Evolutionary conservation across 805 yeast species (phyloP), one percentile per base, ranked within the genome.

Genomic region (Monosporozyma yasuniensis): DNA sequence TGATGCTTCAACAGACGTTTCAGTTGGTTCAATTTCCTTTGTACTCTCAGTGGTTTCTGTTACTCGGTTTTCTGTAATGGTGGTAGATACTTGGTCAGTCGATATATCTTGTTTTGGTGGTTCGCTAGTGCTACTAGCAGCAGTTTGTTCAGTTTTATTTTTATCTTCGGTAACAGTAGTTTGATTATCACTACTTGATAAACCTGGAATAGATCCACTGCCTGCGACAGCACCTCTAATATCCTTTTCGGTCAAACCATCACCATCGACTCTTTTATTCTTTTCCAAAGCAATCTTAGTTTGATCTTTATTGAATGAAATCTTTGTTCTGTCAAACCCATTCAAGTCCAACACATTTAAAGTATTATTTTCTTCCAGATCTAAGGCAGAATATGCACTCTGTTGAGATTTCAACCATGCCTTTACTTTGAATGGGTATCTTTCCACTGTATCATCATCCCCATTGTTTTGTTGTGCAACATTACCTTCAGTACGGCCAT

Each of bases 191-290:
- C 18, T 25, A n/a, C 48, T 64, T 0, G 72, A 63, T 18, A 75
- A 65, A 3, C 79, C 78, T 2, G 77, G 74, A 53, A 73, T 72
- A 1, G 77, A 65, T 46, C 70, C 77, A 22, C 67, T 67, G 19
- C 63, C 65, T 8, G 77, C 78, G 5, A 76, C 80, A 5, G 82
- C 81, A 11, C 79, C 82, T 58, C 80, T 69, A 41, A 76, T 76
- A 50, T 76, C 80, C 27, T 69, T 74, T 38, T 71, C 75, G 3
- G 73, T 68, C 19, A 76, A 61, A 7, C 64, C 71, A 35, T 58
- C 63, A 22, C 52, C 50, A 19, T 38, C 34, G 1, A n/a, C 38
- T 19, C 44, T 42, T 10, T 32, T 16, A 19, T 37, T 42, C 28
- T 34, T 44, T 21, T 28, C 55, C 6, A 37, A 48, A 45, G 44